Evolutionary conservation across 73 alveolate species (phyloP).

Genomic region (Paramecium sonneborni): DNA sequence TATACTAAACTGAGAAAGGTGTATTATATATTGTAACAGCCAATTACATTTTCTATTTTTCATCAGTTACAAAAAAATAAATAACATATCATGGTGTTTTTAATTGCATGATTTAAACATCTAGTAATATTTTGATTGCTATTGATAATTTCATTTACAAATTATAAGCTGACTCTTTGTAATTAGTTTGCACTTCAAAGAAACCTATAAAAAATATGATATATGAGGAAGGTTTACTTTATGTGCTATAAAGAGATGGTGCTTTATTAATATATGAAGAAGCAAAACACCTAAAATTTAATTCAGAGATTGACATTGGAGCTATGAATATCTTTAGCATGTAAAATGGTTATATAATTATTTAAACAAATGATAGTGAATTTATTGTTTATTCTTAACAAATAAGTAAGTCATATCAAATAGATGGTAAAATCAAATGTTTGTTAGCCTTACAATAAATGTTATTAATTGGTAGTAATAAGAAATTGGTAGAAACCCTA

Average conservation of each 20-base stretch:
- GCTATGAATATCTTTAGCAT: not conserved
- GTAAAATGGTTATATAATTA: not conserved
- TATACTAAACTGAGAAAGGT: slow-evolving; percentile 43
- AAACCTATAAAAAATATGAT: slow-evolving; percentile 6
- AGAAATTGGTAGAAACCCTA: not conserved
- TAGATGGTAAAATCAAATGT: slow-evolving; percentile 30
- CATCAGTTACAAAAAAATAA: not conserved
- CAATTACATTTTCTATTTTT: not conserved
- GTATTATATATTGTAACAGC: slow-evolving; percentile 39
- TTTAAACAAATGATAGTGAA: not conserved
- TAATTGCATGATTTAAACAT: not conserved
- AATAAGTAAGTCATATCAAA: not conserved
- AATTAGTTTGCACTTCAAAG: not conserved
- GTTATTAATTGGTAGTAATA: slow-evolving; percentile 32
- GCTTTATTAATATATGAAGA: not conserved
- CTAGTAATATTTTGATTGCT: not conserved
- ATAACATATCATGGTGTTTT: not conserved
- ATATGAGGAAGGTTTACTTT: slow-evolving; percentile 14
- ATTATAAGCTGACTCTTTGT: not conserved
- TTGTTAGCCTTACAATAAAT: not conserved
- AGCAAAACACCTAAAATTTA: not conserved
- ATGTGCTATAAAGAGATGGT: not conserved
- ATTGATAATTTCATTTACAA: slow-evolving; percentile 13
- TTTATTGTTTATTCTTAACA: slow-evolving; percentile 19
- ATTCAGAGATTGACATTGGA: not conserved